These are phyloP conservation scores for Panicum miliaceum DNA, from an alignment of 176 grass and related monocot genomes.

Conservation along the genomic window DNA sequence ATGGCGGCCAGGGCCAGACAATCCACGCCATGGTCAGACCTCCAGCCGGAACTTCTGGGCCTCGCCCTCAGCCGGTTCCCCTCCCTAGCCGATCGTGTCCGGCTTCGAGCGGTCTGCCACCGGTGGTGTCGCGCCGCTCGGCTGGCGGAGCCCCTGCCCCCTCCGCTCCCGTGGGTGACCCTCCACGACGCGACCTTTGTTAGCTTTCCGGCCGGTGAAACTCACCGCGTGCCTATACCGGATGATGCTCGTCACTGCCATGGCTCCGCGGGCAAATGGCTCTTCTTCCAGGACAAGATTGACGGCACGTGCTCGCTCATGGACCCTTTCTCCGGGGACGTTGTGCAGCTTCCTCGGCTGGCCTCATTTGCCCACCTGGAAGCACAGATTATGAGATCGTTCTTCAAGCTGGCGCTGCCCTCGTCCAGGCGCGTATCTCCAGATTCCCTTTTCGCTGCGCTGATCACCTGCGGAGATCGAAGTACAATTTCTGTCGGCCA, in stretches of 20 bases:
- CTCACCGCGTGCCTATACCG: not conserved
- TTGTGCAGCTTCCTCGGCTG: not conserved
- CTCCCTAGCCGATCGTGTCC: not conserved
- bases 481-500: not conserved
- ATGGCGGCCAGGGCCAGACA: not conserved
- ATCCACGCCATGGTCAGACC: not conserved
- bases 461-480: accelerated
- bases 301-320: not conserved
- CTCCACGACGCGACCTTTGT: conserved; percentile 17
- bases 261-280: conserved; percentile 9
- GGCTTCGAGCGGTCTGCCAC: conserved; percentile 15
- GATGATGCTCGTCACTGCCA: not conserved
- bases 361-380: no score
- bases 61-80: not conserved
- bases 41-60: not conserved
- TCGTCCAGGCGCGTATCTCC: not conserved
- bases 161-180: conserved; percentile 20
- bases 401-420: not conserved
- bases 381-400: no score
- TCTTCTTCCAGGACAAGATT: not conserved
- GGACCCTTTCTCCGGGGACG: not conserved
- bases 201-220: not conserved
- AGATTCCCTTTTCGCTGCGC: not conserved
- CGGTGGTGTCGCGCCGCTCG: not conserved
- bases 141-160: not conserved